These are phyloP conservation scores for Chlorella sp. DNA, from an alignment of 139 green algal species.

Conservation along the genomic window DNA sequence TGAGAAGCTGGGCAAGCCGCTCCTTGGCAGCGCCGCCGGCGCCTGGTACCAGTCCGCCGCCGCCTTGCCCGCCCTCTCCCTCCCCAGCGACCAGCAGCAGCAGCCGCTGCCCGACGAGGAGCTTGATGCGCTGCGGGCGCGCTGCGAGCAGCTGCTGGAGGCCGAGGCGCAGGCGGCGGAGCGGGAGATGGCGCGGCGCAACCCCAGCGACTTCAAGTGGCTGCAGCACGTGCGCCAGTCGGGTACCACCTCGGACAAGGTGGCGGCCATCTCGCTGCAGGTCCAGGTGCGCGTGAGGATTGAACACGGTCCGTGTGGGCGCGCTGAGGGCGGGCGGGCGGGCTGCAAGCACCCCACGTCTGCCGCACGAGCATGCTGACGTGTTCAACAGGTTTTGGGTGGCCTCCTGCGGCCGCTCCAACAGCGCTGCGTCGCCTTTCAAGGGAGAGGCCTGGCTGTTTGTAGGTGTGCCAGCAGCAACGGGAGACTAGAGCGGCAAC, in stretches of 20 bases:
- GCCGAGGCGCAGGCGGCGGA: conserved; percentile 54
- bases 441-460: too few relatives aligned
- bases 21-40: conserved; percentile 51
- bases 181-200: conserved; percentile 34
- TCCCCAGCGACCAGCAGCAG: background rate
- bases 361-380: too few relatives aligned
- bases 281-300: conserved; percentile 53
- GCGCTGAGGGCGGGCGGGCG: too few relatives aligned
- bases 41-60: conserved; percentile 54
- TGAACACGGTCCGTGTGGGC: too few relatives aligned
- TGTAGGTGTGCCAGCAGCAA: too few relatives aligned
- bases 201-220: conserved; percentile 59
- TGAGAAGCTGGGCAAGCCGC: conserved; percentile 33
- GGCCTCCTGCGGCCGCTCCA: too few relatives aligned
- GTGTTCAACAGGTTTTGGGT: too few relatives aligned
- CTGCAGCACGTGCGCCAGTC: conserved; percentile 61
- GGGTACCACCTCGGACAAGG: conserved; percentile 69
- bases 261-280: conserved; percentile 83
- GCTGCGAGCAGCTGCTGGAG: conserved; percentile 41
- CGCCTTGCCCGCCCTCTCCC: conserved; percentile 26
- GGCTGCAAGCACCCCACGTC: too few relatives aligned
- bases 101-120: background rate
- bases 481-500: too few relatives aligned
- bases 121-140: background rate
- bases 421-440: too few relatives aligned